phyloP scores from a whole-genome alignment of 345 rosid species.

The Rubroshorea leprosula region DNA sequence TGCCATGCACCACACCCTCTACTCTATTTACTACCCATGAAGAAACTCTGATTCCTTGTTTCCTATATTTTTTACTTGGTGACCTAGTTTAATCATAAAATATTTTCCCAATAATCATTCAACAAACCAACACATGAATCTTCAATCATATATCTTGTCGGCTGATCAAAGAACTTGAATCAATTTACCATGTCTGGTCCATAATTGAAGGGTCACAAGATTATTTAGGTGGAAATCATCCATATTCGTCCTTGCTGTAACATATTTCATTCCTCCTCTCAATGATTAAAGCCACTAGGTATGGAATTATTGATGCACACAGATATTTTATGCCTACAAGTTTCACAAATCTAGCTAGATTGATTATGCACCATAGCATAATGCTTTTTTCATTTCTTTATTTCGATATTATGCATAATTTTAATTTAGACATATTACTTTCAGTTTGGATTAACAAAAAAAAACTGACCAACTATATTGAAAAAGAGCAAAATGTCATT shows the following conservation, averaged over 20 bases:
- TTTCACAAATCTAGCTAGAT: too few relatives aligned
- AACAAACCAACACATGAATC: background rate
- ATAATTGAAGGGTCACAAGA: background rate
- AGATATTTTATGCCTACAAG: background rate
- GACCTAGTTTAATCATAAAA: background rate
- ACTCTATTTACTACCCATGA: too few relatives aligned
- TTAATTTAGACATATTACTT: too few relatives aligned
- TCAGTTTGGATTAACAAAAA: too few relatives aligned
- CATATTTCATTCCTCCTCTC: background rate
- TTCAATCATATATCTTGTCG: background rate
- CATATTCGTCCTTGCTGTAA: constrained; percentile 5
- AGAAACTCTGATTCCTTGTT: background rate
- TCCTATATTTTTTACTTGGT: too few relatives aligned
- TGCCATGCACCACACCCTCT: background rate
- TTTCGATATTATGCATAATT: too few relatives aligned
- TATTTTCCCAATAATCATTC: too few relatives aligned
- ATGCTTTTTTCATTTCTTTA: background rate
- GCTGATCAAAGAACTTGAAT: background rate
- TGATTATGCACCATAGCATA: background rate
- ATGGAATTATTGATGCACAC: background rate
- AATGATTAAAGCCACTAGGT: background rate
- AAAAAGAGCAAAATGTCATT: too few relatives aligned
- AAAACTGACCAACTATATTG: too few relatives aligned
- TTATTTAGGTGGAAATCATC: constrained; percentile 4
- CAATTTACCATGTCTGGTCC: background rate